Conservation (phyloP, 495 filamentous ascomycete species). For the Daldinia childiae region DNA sequence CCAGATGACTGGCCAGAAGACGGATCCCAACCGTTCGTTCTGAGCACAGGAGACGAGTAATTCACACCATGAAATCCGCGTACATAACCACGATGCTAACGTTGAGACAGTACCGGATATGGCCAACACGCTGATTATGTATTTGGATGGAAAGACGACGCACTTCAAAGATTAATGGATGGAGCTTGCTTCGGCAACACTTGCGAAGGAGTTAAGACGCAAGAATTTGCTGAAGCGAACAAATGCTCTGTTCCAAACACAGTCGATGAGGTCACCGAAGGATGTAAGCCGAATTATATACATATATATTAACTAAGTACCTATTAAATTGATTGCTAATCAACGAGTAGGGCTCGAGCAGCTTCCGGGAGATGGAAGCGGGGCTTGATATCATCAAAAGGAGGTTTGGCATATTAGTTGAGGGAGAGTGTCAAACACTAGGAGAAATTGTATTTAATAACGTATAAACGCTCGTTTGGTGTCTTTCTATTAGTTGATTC, state of each 20-base stretch:
- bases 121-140: constrained; percentile 60
- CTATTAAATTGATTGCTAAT: background rate
- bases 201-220: constrained; percentile 49
- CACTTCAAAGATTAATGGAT: constrained; percentile 56
- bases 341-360: constrained; percentile 27
- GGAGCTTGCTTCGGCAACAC: constrained; percentile 52
- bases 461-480: background rate
- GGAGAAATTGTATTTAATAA: background rate
- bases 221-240: constrained; percentile 49
- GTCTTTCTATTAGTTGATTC: background rate
- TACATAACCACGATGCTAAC: constrained; percentile 1
- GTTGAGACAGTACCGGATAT: constrained; percentile 46
- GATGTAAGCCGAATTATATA: constrained; percentile 45
- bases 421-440: background rate
- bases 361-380: constrained; percentile 38
- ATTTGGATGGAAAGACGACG: constrained; percentile 56
- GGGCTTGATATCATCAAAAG: constrained; percentile 16
- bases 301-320: background rate
- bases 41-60: constrained; percentile 53
- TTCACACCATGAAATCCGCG: background rate
- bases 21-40: constrained; percentile 54
- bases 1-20: constrained; percentile 51
- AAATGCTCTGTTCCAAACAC: constrained; percentile 51
- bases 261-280: constrained; percentile 52
- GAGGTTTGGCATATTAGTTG: background rate